These are phyloP conservation scores for Evernia prunastri DNA, from an alignment of 495 filamentous ascomycete species.

Conservation along the genomic window DNA sequence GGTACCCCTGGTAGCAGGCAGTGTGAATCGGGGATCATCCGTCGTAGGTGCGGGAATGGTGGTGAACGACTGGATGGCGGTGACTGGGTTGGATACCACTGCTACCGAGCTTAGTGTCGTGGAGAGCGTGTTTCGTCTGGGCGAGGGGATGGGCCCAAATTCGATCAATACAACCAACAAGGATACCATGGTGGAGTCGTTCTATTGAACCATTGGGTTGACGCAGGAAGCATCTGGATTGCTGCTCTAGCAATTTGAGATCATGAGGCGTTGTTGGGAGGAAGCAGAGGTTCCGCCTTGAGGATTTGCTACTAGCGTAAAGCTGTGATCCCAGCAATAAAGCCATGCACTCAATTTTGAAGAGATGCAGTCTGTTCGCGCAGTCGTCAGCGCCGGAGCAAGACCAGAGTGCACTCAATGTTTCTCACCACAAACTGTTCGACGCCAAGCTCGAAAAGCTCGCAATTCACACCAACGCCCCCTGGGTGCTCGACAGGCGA, in stretches of 20 bases:
- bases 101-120: slow-evolving; percentile 94
- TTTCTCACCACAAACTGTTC: slow-evolving; percentile 70
- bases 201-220: slow-evolving; percentile 57
- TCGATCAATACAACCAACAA: slow-evolving; percentile 75
- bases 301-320: neutral
- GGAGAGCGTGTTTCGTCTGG: slow-evolving; percentile 88
- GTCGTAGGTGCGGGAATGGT: slow-evolving; percentile 99
- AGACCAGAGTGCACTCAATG: neutral
- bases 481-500: slow-evolving; percentile 84
- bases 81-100: slow-evolving; percentile 94
- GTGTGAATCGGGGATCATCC: slow-evolving; percentile 81
- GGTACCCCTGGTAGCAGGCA: slow-evolving; percentile 90
- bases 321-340: neutral
- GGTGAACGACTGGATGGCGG: slow-evolving; percentile 97
- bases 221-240: neutral
- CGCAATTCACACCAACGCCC: slow-evolving; percentile 83
- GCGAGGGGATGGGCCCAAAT: slow-evolving; percentile 73
- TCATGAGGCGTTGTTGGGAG: neutral
- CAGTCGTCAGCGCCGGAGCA: slow-evolving; percentile 4
- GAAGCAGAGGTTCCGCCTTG: neutral
- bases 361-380: slow-evolving; percentile 25
- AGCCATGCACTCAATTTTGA: slow-evolving; percentile 19
- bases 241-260: neutral
- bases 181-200: slow-evolving; percentile 97
- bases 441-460: slow-evolving; percentile 86